Conservation (phyloP, 140 eudicot species). For the Senecio squalidus region DNA sequence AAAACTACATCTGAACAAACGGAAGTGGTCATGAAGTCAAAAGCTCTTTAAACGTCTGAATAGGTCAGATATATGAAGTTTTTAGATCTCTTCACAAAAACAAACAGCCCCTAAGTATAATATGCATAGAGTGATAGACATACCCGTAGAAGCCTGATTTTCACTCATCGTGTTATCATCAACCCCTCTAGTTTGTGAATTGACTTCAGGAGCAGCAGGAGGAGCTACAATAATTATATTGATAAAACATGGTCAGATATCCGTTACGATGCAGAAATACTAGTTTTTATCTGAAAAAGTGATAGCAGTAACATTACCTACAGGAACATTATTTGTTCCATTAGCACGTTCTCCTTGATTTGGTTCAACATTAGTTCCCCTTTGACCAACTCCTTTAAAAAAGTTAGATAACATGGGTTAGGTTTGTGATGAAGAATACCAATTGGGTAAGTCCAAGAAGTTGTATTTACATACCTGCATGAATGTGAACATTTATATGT, state of each 20-base stretch:
- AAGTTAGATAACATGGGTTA: slow-evolving; percentile 20
- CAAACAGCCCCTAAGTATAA: too few species aligned
- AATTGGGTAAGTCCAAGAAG: not conserved
- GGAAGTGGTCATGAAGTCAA: too few species aligned
- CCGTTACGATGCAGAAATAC: slow-evolving; percentile 27
- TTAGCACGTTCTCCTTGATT: slow-evolving; percentile 36
- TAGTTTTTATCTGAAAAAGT: slow-evolving; percentile 23
- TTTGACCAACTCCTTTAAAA: slow-evolving; percentile 46
- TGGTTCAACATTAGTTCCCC: slow-evolving; percentile 52
- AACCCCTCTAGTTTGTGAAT: slow-evolving; percentile 33
- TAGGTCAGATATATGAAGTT: too few species aligned
- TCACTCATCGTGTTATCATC: slow-evolving; percentile 38
- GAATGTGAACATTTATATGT: slow-evolving; percentile 87
- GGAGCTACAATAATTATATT: slow-evolving; percentile 29
- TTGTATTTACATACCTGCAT: slow-evolving; percentile 48
- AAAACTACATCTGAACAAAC: too few species aligned
- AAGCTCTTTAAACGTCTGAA: too few species aligned
- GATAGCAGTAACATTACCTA: slow-evolving; percentile 37
- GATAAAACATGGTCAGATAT: slow-evolving; percentile 16
- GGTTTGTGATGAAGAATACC: not conserved
- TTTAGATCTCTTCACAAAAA: too few species aligned
- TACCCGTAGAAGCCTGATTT: slow-evolving; percentile 41
- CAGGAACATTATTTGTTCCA: slow-evolving; percentile 36
- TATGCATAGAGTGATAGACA: too few species aligned
- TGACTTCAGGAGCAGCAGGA: slow-evolving; percentile 45